phyloP scores from a whole-genome alignment of 169 alveolate species.

The Pseudocohnilembus persalinus region DNA sequence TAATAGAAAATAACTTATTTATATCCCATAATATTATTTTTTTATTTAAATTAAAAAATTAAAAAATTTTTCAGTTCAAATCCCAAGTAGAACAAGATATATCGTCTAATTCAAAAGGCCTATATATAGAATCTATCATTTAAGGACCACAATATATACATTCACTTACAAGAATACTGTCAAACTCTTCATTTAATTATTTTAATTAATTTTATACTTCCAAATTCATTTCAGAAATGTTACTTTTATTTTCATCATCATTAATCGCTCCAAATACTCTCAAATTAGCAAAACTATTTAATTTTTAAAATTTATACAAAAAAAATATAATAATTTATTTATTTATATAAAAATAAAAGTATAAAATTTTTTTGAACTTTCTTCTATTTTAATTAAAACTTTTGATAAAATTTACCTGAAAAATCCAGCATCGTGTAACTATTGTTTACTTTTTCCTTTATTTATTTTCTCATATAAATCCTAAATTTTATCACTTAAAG shows the following conservation, averaged over 20 bases:
- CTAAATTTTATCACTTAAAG: conserved; percentile 23
- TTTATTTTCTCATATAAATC: conserved; percentile 13
- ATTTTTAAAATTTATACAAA: background rate
- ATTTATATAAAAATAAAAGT: no score
- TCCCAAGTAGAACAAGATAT: background rate
- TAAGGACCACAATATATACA: conserved; percentile 49
- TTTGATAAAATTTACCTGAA: conserved; percentile 1
- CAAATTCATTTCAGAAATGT: conserved; percentile 3
- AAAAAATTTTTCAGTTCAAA: no score
- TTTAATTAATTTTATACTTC: conserved; percentile 14
- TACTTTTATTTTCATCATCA: conserved; percentile 26
- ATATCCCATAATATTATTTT: no score
- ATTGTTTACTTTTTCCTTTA: background rate
- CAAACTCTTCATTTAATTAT: conserved; percentile 28
- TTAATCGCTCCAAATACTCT: conserved; percentile 27
- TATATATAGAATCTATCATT: conserved; percentile 36
- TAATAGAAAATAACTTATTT: no score
- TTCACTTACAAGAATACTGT: conserved; percentile 37
- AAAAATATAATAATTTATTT: background rate
- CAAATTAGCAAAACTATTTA: conserved; percentile 15
- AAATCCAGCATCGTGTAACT: conserved; percentile 22
- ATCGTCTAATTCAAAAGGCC: conserved; percentile 33
- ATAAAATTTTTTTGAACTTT: no score
- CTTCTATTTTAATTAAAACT: no score
- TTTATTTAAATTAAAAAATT: no score